Evolutionary conservation across 345 rosid genomes (phyloP).

Genomic region (Dipteronia sinensis): DNA sequence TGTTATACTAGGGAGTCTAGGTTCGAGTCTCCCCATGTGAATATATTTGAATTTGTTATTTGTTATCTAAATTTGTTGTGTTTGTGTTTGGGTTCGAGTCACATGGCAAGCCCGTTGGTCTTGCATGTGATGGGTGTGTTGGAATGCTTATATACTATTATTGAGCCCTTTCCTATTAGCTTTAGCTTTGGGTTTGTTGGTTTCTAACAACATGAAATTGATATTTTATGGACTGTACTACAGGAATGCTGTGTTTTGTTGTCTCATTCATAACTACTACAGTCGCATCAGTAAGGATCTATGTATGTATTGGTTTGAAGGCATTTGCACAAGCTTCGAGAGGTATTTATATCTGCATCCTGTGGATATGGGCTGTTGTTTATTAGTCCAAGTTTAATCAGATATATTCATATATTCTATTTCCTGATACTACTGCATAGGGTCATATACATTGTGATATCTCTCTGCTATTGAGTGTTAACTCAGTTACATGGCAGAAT

Average conservation of each 20-base stretch:
- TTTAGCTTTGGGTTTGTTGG: no score
- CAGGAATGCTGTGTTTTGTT: constrained; percentile 88
- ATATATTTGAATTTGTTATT: no score
- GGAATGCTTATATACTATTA: no score
- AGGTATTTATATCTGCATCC: constrained; percentile 47
- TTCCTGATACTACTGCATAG: background rate
- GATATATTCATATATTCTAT: background rate
- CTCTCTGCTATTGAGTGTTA: background rate
- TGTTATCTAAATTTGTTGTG: no score
- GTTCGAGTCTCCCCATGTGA: no score
- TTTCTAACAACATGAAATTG: background rate
- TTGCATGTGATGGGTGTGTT: no score
- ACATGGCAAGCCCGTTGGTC: no score
- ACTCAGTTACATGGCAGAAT: background rate
- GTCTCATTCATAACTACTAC: constrained; percentile 56
- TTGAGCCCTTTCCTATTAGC: no score
- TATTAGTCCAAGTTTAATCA: background rate
- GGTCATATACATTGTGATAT: background rate
- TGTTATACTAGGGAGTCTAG: no score
- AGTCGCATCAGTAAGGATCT: constrained; percentile 63
- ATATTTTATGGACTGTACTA: constrained; percentile 4
- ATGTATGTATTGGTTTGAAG: constrained; percentile 76
- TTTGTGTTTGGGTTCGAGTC: no score
- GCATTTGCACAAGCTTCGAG: constrained; percentile 71
- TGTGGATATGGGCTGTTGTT: constrained; percentile 12